Percentiles rank a stretch among this genome's conserved stretches.
Evolutionary conservation across 352 stramenopile species (phyloP).

Genomic region (Elongisporangium undulatum): DNA sequence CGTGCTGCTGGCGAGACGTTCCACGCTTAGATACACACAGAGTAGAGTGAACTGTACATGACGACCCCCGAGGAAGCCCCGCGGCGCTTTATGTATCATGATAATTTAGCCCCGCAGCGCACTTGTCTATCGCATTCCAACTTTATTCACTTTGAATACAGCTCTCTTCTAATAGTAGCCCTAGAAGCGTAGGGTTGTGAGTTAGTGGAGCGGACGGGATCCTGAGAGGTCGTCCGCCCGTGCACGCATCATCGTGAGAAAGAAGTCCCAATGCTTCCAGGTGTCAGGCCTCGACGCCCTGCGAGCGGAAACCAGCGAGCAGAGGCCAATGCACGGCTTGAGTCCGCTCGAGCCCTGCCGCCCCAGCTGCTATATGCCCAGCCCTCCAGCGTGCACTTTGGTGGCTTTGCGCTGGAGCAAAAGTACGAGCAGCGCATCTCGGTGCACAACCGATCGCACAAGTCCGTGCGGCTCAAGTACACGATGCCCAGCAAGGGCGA

Average conservation of each 20-base stretch:
- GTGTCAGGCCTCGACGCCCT: neutral
- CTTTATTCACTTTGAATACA: conserved; percentile 1
- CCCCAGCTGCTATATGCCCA: conserved; percentile 39
- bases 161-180: neutral
- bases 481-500: conserved; percentile 34
- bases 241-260: neutral
- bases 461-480: conserved; percentile 69
- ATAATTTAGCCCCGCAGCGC: neutral
- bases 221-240: conserved; percentile 9
- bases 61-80: neutral
- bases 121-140: neutral
- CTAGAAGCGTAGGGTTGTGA: neutral
- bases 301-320: neutral
- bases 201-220: neutral
- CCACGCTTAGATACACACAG: conserved; percentile 33
- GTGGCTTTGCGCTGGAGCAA: conserved; percentile 68
- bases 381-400: conserved; percentile 83
- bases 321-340: neutral
- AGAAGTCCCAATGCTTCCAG: neutral
- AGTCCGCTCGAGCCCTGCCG: too few species aligned
- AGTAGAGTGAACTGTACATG: neutral
- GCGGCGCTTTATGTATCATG: conserved; percentile 1
- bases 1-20: conserved; percentile 63
- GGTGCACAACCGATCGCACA: conserved; percentile 75
- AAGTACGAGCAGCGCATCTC: conserved; percentile 58